A percentile compares a stretch with the other conserved stretches of the same genome.
Evolutionary conservation across 2,329 filamentous ascomycete species (phyloP).

Genomic region (Mariannaea elegans): DNA sequence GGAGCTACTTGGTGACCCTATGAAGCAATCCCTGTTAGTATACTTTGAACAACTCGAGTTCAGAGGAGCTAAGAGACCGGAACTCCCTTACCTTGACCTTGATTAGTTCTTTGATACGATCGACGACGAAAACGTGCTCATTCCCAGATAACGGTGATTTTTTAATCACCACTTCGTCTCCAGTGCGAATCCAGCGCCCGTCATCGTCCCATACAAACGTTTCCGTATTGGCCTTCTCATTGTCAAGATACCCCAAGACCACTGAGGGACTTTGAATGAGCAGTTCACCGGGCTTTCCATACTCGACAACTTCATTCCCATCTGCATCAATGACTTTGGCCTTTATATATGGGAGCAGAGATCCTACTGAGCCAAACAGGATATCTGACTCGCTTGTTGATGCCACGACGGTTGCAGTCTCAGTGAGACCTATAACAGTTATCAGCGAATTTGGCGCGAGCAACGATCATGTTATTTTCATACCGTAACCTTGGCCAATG

Average conservation of each 20-base stretch:
- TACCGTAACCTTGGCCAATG: slow-evolving; percentile 60
- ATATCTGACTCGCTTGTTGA: slow-evolving; percentile 65
- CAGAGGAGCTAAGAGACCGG: no score
- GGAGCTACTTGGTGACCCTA: slow-evolving; percentile 74
- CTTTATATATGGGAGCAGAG: slow-evolving; percentile 67
- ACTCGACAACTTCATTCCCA: slow-evolving; percentile 71
- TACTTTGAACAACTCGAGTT: background rate
- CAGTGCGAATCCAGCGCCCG: slow-evolving; percentile 80
- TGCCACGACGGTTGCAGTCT: slow-evolving; percentile 73
- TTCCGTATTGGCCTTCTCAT: slow-evolving; percentile 81
- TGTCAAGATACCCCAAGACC: slow-evolving; percentile 84
- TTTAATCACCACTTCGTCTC: slow-evolving; percentile 79
- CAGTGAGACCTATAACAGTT: slow-evolving; percentile 66
- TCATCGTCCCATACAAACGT: slow-evolving; percentile 75
- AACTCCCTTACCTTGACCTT: slow-evolving; percentile 70
- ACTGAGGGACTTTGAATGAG: slow-evolving; percentile 79
- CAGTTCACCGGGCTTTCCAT: slow-evolving; percentile 80
- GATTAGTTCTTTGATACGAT: slow-evolving; percentile 75
- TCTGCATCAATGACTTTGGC: slow-evolving; percentile 71
- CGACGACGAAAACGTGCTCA: slow-evolving; percentile 85
- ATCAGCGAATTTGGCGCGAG: slow-evolving; percentile 21
- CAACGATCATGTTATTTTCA: background rate
- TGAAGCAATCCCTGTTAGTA: background rate
- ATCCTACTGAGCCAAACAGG: slow-evolving; percentile 73
- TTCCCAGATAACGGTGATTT: slow-evolving; percentile 66